Evolutionary conservation across 108 stramenopile species (phyloP).

Genomic region (Nitzschia sp.): DNA sequence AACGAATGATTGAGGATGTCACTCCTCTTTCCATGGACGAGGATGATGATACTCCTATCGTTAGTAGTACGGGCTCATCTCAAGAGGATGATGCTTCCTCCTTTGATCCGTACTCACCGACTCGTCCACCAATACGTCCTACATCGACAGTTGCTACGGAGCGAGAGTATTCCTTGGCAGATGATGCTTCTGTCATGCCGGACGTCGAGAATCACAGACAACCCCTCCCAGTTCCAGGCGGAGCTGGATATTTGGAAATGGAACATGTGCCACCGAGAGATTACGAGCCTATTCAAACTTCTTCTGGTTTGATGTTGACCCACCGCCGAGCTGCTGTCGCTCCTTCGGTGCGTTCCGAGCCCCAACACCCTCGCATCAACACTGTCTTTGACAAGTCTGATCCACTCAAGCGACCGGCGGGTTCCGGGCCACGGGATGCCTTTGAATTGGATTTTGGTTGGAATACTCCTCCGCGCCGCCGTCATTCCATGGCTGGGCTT

Average conservation of each 20-base stretch:
- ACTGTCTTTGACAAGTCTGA: slow-evolving; percentile 10
- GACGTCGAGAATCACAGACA: not conserved
- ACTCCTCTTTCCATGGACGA: not conserved
- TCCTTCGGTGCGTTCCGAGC: not conserved
- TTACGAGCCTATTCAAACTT: slow-evolving; percentile 44
- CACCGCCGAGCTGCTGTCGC: slow-evolving; percentile 30
- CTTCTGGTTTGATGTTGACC: slow-evolving; percentile 55
- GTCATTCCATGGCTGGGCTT: slow-evolving; percentile 30
- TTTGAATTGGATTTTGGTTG: slow-evolving; percentile 42
- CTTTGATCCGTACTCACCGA: slow-evolving; percentile 16
- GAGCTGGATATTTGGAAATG: slow-evolving; percentile 51
- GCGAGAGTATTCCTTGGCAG: slow-evolving; percentile 3
- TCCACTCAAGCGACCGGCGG: not conserved
- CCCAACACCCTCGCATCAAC: not conserved
- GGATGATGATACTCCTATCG: not conserved
- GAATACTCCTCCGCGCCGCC: slow-evolving; percentile 10
- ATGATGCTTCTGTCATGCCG: slow-evolving; percentile 7
- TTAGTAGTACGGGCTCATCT: too few species aligned
- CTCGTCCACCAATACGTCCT: too few species aligned
- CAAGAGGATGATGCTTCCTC: not conserved
- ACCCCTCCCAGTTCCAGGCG: slow-evolving; percentile 19
- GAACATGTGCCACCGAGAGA: slow-evolving; percentile 48
- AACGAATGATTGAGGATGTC: not conserved
- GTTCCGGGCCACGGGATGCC: slow-evolving; percentile 19
- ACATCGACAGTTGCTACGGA: not conserved